Evolutionary conservation across 371 early-diverging fungal species (phyloP).

Genomic region (Saksenaea oblongispora): DNA sequence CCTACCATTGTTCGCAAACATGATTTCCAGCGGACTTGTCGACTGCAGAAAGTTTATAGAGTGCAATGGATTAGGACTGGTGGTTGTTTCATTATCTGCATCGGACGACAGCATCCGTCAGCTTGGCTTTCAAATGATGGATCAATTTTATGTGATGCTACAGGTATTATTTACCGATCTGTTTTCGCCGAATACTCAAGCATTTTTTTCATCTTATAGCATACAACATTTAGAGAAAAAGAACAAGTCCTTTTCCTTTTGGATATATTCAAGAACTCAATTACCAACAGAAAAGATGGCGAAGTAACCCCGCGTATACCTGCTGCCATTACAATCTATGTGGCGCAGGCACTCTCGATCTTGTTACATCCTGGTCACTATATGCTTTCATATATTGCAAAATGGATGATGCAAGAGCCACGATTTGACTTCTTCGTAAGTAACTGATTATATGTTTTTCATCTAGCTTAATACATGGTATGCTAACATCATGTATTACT

Average conservation of each 20-base stretch:
- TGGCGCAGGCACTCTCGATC: conserved; percentile 65
- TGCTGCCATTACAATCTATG: conserved; percentile 63
- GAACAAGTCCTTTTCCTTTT: conserved; percentile 66
- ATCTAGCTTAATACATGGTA: neutral
- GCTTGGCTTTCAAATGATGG: conserved; percentile 68
- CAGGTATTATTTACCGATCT: conserved; percentile 35
- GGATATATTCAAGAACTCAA: conserved; percentile 69
- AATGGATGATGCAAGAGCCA: conserved; percentile 72
- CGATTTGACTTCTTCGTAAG: conserved; percentile 71
- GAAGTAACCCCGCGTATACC: conserved; percentile 61
- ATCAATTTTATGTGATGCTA: conserved; percentile 62
- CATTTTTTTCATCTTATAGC: conserved; percentile 10
- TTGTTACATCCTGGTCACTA: conserved; percentile 71
- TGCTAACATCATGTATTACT: neutral
- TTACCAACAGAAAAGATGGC: conserved; percentile 50
- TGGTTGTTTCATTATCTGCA: conserved; percentile 64
- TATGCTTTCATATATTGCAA: conserved; percentile 75
- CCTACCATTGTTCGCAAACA: conserved; percentile 68
- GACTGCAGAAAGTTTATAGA: conserved; percentile 72
- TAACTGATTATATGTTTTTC: neutral
- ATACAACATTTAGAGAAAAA: conserved; percentile 61
- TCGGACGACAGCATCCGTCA: conserved; percentile 53
- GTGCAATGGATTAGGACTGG: conserved; percentile 68
- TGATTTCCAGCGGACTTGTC: conserved; percentile 54
- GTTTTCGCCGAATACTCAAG: neutral